A percentile compares a stretch with the other conserved stretches of the same genome.
Conservation (phyloP, 73 alveolate species). For the Paramecium sexaurelia region DNA sequence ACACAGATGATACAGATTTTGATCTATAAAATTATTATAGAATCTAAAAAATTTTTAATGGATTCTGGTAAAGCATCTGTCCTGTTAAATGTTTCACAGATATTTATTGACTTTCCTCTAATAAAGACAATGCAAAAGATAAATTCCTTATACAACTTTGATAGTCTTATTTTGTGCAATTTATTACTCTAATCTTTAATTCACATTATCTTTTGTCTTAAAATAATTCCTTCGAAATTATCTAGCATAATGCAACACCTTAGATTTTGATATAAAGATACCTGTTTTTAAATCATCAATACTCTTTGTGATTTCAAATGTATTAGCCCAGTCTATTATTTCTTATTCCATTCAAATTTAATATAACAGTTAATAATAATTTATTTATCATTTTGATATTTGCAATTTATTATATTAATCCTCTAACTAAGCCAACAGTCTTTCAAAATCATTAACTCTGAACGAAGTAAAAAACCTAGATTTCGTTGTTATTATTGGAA, state of each 20-base stretch:
- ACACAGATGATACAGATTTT: neutral
- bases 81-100: slow-evolving; percentile 35
- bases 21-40: slow-evolving; percentile 2
- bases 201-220: slow-evolving; percentile 52
- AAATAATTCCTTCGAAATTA: slow-evolving; percentile 11
- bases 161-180: slow-evolving; percentile 34
- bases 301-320: neutral
- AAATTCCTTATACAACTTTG: slow-evolving; percentile 41
- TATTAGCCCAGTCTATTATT: slow-evolving; percentile 27
- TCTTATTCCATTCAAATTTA: slow-evolving; percentile 55
- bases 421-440: slow-evolving; percentile 5
- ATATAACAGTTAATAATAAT: neutral
- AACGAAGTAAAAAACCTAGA: slow-evolving; percentile 37
- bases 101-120: neutral
- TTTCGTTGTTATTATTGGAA: slow-evolving; percentile 14
- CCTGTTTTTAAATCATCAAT: slow-evolving; percentile 55
- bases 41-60: slow-evolving; percentile 21
- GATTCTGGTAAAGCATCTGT: slow-evolving; percentile 37
- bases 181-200: slow-evolving; percentile 42
- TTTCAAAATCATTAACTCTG: slow-evolving; percentile 22
- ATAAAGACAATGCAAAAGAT: neutral
- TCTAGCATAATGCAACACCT: slow-evolving; percentile 57
- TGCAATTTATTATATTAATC: slow-evolving; percentile 49
- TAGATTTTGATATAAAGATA: neutral
- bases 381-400: slow-evolving; percentile 21